Evolutionary conservation across 257 asterid genomes (phyloP).

Genomic region (Solanum lycopersicoides): DNA sequence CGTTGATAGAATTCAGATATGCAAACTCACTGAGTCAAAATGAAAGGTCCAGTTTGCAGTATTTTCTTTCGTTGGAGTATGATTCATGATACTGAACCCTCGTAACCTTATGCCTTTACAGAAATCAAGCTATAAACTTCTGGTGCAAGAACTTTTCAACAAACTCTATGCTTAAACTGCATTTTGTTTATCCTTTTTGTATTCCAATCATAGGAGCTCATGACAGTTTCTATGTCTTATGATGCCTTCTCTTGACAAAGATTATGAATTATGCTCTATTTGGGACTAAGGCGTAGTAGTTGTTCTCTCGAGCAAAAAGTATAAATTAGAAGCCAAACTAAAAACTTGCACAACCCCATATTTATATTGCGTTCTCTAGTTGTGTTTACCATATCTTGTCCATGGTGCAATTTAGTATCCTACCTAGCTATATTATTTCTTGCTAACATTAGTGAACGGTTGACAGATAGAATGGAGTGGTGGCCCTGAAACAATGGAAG

Average conservation of each 20-base stretch:
- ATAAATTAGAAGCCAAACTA: neutral
- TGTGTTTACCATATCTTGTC: neutral
- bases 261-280: neutral
- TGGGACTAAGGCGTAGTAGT: neutral
- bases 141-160: neutral
- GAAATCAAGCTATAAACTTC: neutral
- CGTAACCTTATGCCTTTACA: neutral
- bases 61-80: neutral
- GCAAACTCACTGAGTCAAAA: neutral
- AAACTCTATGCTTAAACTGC: neutral
- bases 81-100: neutral
- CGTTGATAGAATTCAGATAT: neutral
- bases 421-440: neutral
- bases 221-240: neutral
- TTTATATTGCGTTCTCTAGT: neutral
- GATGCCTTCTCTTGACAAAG: too few relatives aligned
- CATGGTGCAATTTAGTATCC: neutral
- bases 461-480: slow-evolving; percentile 90
- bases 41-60: neutral
- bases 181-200: neutral
- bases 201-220: neutral
- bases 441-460: neutral
- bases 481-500: slow-evolving; percentile 64
- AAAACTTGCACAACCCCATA: neutral
- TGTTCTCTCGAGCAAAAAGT: neutral